Percentiles rank a stretch among this genome's conserved stretches.
Evolutionary conservation across 2,329 filamentous ascomycete species (phyloP).

Genomic region (Xenosphaeropsis pyriputrescens): DNA sequence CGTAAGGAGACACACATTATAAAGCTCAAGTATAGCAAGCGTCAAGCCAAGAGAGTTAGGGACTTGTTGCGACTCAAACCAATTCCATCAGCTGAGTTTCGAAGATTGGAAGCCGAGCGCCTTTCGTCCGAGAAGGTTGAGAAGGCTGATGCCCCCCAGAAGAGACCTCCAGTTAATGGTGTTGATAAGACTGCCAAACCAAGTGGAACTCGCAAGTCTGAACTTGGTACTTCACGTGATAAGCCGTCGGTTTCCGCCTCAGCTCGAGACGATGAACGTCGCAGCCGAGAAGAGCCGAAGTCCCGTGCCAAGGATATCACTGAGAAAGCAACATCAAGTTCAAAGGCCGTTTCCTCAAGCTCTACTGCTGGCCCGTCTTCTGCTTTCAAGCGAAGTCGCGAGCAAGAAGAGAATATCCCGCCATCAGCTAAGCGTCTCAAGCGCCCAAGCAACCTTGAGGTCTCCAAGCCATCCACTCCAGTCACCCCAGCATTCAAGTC

Average conservation of each 20-base stretch:
- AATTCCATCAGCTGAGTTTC: conserved; percentile 3
- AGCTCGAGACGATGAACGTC: conserved; percentile 17
- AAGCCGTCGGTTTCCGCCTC: conserved; percentile 14
- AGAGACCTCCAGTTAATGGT: not conserved
- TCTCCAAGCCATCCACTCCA: conserved; percentile 21
- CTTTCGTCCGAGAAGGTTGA: not conserved
- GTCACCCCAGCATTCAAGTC: conserved; percentile 19
- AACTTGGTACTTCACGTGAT: conserved; percentile 18
- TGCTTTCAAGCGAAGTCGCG: conserved; percentile 12
- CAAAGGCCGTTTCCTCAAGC: too few species aligned
- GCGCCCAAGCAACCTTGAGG: conserved; percentile 13
- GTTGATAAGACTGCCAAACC: not conserved
- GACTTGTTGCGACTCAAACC: conserved; percentile 12
- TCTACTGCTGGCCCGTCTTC: not conserved
- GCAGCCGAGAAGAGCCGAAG: too few species aligned
- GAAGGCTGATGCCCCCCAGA: conserved; percentile 5
- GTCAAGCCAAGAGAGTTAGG: conserved; percentile 10
- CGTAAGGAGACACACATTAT: conserved; percentile 10
- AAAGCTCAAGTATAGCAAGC: conserved; percentile 16
- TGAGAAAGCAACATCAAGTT: too few species aligned
- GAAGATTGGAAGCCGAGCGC: conserved; percentile 2
- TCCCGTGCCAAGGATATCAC: too few species aligned
- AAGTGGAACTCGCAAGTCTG: not conserved
- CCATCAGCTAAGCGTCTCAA: conserved; percentile 20
- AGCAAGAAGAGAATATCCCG: conserved; percentile 12